These are phyloP conservation scores for Carex littledalei DNA, from an alignment of 176 grass and related monocot genomes.

Conservation along the genomic window DNA sequence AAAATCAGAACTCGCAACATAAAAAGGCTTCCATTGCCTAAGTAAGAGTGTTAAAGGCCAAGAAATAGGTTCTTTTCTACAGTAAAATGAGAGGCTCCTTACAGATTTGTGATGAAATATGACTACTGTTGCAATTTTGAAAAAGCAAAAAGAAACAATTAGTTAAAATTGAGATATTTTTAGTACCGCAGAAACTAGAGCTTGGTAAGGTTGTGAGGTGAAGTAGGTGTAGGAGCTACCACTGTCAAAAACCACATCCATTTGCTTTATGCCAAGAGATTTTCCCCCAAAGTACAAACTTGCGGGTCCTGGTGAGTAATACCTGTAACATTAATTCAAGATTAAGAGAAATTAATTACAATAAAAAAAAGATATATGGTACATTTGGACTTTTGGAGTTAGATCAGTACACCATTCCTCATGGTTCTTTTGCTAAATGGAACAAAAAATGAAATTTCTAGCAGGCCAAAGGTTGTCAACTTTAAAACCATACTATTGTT, in stretches of 20 bases:
- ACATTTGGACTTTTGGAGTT: background rate
- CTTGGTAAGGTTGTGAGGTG: constrained; percentile 54
- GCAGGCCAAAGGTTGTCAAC: background rate
- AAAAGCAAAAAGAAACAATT: background rate
- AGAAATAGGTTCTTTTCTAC: background rate
- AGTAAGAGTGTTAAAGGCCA: background rate
- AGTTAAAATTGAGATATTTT: background rate
- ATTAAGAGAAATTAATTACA: constrained; percentile 1
- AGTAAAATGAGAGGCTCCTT: background rate
- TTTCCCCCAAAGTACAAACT: constrained; percentile 47
- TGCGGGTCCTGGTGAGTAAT: constrained; percentile 86
- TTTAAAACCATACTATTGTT: background rate
- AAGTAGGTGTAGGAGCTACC: constrained; percentile 96
- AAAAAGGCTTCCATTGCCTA: background rate
- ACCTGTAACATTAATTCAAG: constrained; percentile 36
- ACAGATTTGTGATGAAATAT: background rate
- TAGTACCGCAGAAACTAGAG: constrained; percentile 69
- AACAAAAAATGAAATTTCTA: background rate
- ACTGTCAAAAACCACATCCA: constrained; percentile 82
- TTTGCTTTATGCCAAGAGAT: constrained; percentile 48
- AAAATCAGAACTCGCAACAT: background rate
- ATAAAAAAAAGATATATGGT: background rate
- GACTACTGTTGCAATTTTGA: background rate
- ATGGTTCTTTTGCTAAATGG: background rate
- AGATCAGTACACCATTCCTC: background rate